phyloP scores from a whole-genome alignment of 2,329 filamentous ascomycete genomes.

The Aspergillus chevalieri region DNA sequence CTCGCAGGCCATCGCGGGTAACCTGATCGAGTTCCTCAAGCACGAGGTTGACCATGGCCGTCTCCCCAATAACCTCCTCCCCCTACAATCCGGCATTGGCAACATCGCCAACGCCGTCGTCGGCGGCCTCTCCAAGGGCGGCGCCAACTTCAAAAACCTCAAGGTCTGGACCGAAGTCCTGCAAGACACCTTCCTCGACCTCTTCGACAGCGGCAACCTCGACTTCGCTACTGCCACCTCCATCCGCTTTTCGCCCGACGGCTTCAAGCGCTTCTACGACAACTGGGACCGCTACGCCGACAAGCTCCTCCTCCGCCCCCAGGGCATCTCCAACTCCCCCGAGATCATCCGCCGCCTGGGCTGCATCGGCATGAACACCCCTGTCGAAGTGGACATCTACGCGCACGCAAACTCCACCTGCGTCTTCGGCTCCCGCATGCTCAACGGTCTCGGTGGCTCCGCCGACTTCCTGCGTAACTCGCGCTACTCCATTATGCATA shows the following conservation, averaged over 20 bases:
- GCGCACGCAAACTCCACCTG: constrained; percentile 87
- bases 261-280: constrained; percentile 85
- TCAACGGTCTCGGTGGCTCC: constrained; percentile 76
- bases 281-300: constrained; percentile 73
- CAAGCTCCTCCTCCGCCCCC: constrained; percentile 79
- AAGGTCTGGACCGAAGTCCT: constrained; percentile 93
- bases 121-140: constrained; percentile 66
- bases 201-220: constrained; percentile 80
- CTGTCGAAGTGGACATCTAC: constrained; percentile 90
- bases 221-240: constrained; percentile 88
- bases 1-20: constrained; percentile 65
- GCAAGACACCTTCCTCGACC: constrained; percentile 86
- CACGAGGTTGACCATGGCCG: constrained; percentile 76
- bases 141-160: constrained; percentile 76
- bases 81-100: constrained; percentile 81
- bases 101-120: constrained; percentile 92
- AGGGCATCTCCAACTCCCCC: constrained; percentile 81
- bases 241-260: constrained; percentile 83
- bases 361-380: constrained; percentile 92
- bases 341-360: constrained; percentile 85
- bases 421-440: constrained; percentile 81
- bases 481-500: constrained; percentile 93
- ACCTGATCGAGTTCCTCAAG: constrained; percentile 80
- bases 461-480: constrained; percentile 73
- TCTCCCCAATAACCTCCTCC: constrained; percentile 68